These are phyloP conservation scores for Scheffersomyces segobiensis DNA, from an alignment of 1,139 yeast species.

Conservation along the genomic window DNA sequence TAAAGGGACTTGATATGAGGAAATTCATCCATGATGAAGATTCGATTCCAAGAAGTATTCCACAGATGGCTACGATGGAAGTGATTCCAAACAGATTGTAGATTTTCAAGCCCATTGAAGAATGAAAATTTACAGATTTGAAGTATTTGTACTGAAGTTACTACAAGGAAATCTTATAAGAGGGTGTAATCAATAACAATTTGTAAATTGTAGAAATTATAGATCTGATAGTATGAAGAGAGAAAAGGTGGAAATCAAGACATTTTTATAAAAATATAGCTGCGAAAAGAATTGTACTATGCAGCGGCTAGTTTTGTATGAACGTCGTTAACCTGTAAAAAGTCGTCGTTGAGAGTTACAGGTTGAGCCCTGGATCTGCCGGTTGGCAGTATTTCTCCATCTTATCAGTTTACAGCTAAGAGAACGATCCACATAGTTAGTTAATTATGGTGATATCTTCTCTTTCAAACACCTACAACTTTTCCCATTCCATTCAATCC, in stretches of 20 bases:
- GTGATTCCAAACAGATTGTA: conserved; percentile 10
- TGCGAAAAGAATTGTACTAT: not conserved
- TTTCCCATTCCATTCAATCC: not conserved
- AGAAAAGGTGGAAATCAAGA: not conserved
- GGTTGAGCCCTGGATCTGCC: not conserved
- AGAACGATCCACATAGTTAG: not conserved
- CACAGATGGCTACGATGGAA: conserved; percentile 22
- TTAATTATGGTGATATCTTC: not conserved
- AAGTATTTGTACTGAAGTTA: not conserved
- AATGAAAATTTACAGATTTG: not conserved
- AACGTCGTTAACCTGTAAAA: not conserved
- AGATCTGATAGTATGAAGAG: not conserved
- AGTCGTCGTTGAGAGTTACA: not conserved
- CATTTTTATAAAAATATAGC: not conserved
- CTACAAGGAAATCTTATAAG: not conserved
- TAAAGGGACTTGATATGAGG: conserved; percentile 22
- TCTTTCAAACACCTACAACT: not conserved
- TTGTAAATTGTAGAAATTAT: not conserved
- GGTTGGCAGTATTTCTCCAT: not conserved
- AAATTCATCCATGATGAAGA: conserved; percentile 26
- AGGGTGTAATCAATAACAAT: not conserved
- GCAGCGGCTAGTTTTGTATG: not conserved
- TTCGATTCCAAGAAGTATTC: conserved; percentile 36
- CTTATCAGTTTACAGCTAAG: not conserved
- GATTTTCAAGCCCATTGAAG: not conserved